A percentile compares a stretch with the other conserved stretches of the same genome.
Conservation (phyloP, 2,329 filamentous ascomycete genomes). For the Cyphellophora attinorum region DNA sequence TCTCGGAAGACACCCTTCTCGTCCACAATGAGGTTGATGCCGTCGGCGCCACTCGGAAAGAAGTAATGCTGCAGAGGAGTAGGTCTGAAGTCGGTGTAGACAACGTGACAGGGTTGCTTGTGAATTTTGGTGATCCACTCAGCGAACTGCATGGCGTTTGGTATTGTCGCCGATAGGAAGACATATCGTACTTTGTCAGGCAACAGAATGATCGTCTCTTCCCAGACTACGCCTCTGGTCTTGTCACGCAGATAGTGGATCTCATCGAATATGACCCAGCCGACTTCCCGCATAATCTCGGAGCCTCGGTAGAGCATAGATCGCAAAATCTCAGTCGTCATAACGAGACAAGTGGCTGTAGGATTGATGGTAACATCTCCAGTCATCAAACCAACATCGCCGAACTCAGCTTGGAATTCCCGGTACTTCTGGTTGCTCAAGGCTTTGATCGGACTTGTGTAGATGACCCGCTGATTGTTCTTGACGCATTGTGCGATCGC, state of each 20-base stretch:
- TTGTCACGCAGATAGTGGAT: slow-evolving; percentile 98
- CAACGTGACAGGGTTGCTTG: slow-evolving; percentile 93
- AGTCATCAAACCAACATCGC: slow-evolving; percentile 95
- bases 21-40: slow-evolving; percentile 89
- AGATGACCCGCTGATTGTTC: slow-evolving; percentile 96
- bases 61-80: slow-evolving; percentile 97
- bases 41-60: slow-evolving; percentile 84
- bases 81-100: slow-evolving; percentile 96
- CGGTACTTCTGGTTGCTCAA: slow-evolving; percentile 97
- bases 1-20: slow-evolving; percentile 95
- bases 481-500: slow-evolving; percentile 95
- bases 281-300: slow-evolving; percentile 98
- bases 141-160: slow-evolving; percentile 97
- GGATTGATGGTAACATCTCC: slow-evolving; percentile 99
- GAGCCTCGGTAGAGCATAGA: slow-evolving; percentile 98
- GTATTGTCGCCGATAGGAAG: slow-evolving; percentile 94
- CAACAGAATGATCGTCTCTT: slow-evolving; percentile 95
- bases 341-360: slow-evolving; percentile 92
- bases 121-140: slow-evolving; percentile 99
- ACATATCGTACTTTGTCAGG: slow-evolving; percentile 99
- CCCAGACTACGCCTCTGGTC: slow-evolving; percentile 90
- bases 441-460: slow-evolving; percentile 98
- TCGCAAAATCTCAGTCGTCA: slow-evolving; percentile 98
- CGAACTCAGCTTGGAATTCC: slow-evolving; percentile 92
- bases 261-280: slow-evolving; percentile 97